Percentiles rank a stretch among this genome's conserved stretches.
phyloP scores from a whole-genome alignment of 192 early-diverging fungal species.

The Backusella tuberculispora region DNA sequence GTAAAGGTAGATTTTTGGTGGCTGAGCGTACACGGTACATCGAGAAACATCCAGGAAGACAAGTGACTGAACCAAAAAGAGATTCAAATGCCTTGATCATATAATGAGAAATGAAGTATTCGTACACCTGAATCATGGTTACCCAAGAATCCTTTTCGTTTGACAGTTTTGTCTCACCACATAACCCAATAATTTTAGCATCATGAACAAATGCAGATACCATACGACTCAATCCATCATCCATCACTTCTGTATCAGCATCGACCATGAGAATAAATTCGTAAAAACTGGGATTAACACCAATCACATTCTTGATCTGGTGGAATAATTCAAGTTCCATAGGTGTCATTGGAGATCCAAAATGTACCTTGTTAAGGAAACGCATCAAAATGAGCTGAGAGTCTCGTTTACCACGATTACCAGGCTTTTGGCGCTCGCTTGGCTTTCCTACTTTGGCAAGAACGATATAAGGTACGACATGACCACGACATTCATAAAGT shows the following conservation, averaged over 20 bases:
- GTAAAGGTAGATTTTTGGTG: conserved; percentile 84
- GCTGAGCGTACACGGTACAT: conserved; percentile 96
- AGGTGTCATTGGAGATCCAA: conserved; percentile 89
- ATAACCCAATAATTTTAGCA: conserved; percentile 90
- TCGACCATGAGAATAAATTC: conserved; percentile 98
- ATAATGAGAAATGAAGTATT: conserved; percentile 97
- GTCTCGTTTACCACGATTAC: conserved; percentile 98
- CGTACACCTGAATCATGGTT: conserved; percentile 98
- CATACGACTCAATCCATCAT: conserved; percentile 89
- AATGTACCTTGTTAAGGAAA: conserved; percentile 97
- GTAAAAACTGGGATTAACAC: conserved; percentile 92
- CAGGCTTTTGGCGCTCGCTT: conserved; percentile 77
- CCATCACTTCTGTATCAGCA: conserved; percentile 91
- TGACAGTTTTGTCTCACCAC: conserved; percentile 92
- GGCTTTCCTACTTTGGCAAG: conserved; percentile 91
- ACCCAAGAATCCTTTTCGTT: conserved; percentile 94
- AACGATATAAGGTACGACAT: conserved; percentile 91
- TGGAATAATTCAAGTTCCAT: conserved; percentile 97
- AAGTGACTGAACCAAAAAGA: conserved; percentile 94
- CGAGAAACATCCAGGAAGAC: conserved; percentile 97
- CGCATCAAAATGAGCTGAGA: conserved; percentile 97
- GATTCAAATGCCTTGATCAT: conserved; percentile 97
- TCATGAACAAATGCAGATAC: conserved; percentile 90
- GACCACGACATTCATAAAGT: conserved; percentile 86
- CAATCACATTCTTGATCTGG: conserved; percentile 98